Conservation (phyloP, 164 flowering plant species). For the Cinnamomum chago region DNA sequence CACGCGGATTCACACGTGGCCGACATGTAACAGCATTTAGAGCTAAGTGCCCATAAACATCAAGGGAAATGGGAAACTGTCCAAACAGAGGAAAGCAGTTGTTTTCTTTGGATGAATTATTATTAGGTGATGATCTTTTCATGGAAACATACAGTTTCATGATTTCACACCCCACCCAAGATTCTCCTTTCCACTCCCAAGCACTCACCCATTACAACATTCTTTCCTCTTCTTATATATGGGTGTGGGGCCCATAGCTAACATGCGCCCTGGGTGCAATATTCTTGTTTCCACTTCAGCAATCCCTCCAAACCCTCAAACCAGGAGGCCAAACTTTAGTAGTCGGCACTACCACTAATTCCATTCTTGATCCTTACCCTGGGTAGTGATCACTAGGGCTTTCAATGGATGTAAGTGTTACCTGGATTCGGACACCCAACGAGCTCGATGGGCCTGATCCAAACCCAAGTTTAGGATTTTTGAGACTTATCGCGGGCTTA, state of each 20-base stretch:
- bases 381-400: neutral
- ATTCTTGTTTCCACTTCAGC: neutral
- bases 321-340: neutral
- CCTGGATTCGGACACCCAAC: neutral
- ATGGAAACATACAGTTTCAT: neutral
- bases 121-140: neutral
- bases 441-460: no score
- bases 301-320: neutral
- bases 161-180: neutral
- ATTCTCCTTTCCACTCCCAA: slow-evolving; percentile 1
- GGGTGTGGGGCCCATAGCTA: neutral
- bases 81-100: no score
- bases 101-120: neutral
- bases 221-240: neutral
- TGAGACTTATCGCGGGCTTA: no score
- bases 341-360: neutral
- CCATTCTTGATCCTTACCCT: neutral
- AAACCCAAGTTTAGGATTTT: no score
- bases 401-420: neutral
- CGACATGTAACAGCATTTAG: neutral
- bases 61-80: no score
- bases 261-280: slow-evolving; percentile 1
- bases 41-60: no score
- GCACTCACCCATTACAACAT: neutral
- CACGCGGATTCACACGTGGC: neutral